phyloP scores from a whole-genome alignment of 257 asterid species.

The Solanum piurae region DNA sequence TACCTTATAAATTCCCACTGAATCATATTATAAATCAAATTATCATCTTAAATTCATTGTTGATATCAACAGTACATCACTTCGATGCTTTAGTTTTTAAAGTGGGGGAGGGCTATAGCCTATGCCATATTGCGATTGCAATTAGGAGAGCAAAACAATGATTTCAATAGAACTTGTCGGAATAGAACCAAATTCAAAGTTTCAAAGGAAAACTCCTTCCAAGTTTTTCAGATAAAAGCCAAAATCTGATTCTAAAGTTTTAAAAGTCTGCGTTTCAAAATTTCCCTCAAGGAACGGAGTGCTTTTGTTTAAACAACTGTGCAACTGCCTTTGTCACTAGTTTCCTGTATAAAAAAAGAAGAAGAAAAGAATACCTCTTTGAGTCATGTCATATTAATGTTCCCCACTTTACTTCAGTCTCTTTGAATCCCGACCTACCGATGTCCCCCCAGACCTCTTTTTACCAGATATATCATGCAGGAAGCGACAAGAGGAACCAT shows the following conservation, averaged over 20 bases:
- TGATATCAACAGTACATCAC: background rate
- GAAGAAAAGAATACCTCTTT: background rate
- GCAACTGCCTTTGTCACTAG: background rate
- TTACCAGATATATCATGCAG: conserved; percentile 11
- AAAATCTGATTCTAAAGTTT: background rate
- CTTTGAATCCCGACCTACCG: conserved; percentile 12
- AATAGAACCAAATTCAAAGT: background rate
- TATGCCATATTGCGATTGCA: background rate
- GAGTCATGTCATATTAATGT: background rate
- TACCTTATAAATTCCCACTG: background rate
- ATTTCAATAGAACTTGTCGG: background rate
- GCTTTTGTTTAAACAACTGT: background rate
- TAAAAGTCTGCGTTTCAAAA: background rate
- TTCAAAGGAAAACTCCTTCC: background rate
- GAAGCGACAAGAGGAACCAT: conserved; percentile 18
- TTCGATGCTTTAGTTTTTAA: background rate
- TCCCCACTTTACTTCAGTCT: conserved; percentile 6
- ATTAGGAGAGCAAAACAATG: background rate
- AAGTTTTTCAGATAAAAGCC: background rate
- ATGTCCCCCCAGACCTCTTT: background rate
- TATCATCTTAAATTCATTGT: background rate
- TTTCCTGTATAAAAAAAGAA: background rate
- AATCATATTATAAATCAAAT: background rate
- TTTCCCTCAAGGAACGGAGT: background rate
- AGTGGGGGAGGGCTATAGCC: background rate